These are phyloP conservation scores for Venturia oleaginea DNA, from an alignment of 2,329 filamentous ascomycete species.

Conservation along the genomic window DNA sequence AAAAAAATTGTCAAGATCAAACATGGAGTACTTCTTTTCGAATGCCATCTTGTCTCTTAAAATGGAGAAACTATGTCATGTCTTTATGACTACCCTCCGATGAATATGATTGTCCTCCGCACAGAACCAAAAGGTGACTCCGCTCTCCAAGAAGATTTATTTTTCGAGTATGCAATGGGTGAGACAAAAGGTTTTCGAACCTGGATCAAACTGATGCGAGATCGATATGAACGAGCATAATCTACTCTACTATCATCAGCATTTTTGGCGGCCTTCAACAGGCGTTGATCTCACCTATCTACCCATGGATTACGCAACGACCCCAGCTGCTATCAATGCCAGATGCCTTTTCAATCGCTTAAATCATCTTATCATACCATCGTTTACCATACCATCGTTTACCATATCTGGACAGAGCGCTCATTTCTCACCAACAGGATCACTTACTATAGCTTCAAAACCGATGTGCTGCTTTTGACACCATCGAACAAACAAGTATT, in stretches of 20 bases:
- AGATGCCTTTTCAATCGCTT: neutral
- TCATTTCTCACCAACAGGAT: neutral
- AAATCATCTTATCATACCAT: neutral
- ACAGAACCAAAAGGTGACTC: no score
- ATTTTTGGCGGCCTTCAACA: neutral
- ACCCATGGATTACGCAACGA: neutral
- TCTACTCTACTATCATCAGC: neutral
- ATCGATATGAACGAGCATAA: no score
- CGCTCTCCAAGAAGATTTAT: no score
- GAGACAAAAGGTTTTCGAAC: no score
- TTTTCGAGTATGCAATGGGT: no score
- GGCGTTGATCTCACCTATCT: neutral
- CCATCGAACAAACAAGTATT: conserved; percentile 57
- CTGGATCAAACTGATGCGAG: no score
- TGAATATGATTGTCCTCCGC: no score
- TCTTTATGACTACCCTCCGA: no score
- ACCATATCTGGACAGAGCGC: neutral
- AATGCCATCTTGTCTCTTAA: no score
- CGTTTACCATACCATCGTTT: neutral
- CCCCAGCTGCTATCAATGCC: neutral
- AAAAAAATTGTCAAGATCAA: no score
- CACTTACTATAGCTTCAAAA: conserved; percentile 20
- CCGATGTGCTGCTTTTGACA: conserved; percentile 45
- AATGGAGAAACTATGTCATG: no score
- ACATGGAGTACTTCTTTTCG: no score